Conservation (phyloP, 352 stramenopile species). For the Thraustochytrium striatum region DNA sequence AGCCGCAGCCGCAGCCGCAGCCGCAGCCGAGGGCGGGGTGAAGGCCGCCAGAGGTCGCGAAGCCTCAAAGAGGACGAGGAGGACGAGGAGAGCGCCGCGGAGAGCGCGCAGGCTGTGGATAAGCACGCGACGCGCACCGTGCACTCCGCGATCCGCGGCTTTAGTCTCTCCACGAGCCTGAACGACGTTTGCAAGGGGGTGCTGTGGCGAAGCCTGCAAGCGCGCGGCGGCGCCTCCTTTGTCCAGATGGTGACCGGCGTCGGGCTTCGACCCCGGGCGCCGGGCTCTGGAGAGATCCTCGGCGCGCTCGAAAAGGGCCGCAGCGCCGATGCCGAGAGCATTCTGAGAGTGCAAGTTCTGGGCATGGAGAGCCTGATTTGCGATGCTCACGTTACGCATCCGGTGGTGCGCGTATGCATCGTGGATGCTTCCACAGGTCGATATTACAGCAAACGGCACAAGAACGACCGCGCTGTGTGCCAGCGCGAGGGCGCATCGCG, state of each 20-base stretch:
- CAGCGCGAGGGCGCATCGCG: background rate
- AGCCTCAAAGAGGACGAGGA: background rate
- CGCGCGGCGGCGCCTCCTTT: background rate
- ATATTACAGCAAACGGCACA: background rate
- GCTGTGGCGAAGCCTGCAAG: background rate
- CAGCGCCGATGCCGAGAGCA: background rate
- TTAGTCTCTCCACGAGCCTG: conserved; percentile 26
- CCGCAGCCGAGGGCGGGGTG: background rate
- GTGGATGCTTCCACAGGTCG: conserved; percentile 12
- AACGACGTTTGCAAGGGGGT: background rate
- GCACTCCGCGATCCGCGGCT: background rate
- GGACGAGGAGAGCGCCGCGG: background rate
- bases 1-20: background rate
- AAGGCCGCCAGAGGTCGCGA: background rate
- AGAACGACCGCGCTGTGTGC: background rate
- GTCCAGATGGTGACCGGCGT: background rate
- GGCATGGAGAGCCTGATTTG: background rate
- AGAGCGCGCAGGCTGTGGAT: background rate
- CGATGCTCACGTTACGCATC: background rate
- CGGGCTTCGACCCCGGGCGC: background rate
- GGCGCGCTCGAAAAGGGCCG: background rate
- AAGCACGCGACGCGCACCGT: background rate
- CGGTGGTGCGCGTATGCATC: conserved; percentile 32
- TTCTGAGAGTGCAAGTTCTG: background rate
- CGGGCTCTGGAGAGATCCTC: background rate